These are phyloP conservation scores for Sherardia arvensis DNA, from an alignment of 257 asterid species.

Conservation along the genomic window DNA sequence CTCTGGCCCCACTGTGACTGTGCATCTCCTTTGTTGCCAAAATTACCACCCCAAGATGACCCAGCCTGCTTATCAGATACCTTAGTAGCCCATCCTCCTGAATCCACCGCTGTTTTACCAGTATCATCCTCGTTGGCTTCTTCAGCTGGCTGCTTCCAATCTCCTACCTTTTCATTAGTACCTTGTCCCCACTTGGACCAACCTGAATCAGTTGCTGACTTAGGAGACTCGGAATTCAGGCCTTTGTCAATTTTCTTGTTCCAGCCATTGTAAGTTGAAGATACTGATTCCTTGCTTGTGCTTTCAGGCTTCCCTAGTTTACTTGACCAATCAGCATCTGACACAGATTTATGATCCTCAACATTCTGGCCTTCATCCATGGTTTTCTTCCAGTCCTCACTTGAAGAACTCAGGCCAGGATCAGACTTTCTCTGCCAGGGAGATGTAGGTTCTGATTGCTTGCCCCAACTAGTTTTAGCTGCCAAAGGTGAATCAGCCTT, in stretches of 20 bases:
- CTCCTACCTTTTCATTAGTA: not conserved
- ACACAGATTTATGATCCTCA: not conserved
- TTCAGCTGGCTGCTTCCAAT: slow-evolving; percentile 1
- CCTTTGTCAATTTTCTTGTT: slow-evolving; percentile 5
- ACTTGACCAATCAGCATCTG: slow-evolving; percentile 5
- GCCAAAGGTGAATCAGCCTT: slow-evolving; percentile 3
- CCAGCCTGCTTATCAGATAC: not conserved
- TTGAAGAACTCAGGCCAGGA: not conserved
- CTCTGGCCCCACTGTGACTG: slow-evolving; percentile 22
- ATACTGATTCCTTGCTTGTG: not conserved
- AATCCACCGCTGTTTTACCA: not conserved
- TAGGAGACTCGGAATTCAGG: not conserved
- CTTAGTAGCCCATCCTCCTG: not conserved
- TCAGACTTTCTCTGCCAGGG: slow-evolving; percentile 18
- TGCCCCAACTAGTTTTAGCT: not conserved
- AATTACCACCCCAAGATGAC: slow-evolving; percentile 4
- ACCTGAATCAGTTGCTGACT: not conserved
- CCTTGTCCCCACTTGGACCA: slow-evolving; percentile 12
- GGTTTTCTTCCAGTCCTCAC: not conserved
- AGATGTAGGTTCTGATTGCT: not conserved
- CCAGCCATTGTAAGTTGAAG: slow-evolving; percentile 6
- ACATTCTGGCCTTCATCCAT: slow-evolving; percentile 4
- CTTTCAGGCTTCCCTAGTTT: not conserved
- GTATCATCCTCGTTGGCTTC: not conserved
- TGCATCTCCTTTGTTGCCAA: not conserved